Percentiles rank a stretch among this genome's conserved stretches.
Conservation (phyloP, 192 early-diverging fungal species). For the Mortierella antarctica region DNA sequence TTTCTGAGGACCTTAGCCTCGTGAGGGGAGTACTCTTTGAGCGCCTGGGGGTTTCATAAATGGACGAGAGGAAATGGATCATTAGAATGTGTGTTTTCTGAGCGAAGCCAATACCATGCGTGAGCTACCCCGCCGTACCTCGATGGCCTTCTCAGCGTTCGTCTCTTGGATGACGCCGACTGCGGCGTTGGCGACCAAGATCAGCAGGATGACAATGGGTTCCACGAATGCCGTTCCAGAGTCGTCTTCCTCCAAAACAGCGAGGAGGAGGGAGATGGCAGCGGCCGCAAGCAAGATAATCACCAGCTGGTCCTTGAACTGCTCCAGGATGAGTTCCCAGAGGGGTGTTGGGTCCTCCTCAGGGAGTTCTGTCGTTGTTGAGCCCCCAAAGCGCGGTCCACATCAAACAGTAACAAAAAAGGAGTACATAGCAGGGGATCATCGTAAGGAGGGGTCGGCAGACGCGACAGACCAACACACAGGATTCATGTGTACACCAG, state of each 20-base stretch:
- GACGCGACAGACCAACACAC: no score
- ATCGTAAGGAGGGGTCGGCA: constrained; percentile 70
- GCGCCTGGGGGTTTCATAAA: constrained; percentile 63
- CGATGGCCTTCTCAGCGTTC: constrained; percentile 98
- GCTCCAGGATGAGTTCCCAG: constrained; percentile 93
- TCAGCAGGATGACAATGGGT: constrained; percentile 97
- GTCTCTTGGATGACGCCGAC: constrained; percentile 98
- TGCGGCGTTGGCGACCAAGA: constrained; percentile 96
- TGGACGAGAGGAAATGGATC: background rate
- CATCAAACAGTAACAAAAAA: background rate
- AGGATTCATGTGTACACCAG: no score
- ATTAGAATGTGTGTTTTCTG: background rate
- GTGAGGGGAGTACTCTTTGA: constrained; percentile 96
- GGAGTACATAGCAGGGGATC: constrained; percentile 66
- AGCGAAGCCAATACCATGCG: background rate
- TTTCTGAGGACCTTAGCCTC: constrained; percentile 91
- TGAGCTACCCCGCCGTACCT: constrained; percentile 58
- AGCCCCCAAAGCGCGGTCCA: background rate
- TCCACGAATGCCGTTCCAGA: constrained; percentile 94
- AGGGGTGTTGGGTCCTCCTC: constrained; percentile 91
- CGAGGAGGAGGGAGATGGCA: constrained; percentile 91
- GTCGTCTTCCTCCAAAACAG: constrained; percentile 84
- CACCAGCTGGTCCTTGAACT: constrained; percentile 99
- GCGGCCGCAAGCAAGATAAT: constrained; percentile 94
- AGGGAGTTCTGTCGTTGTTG: constrained; percentile 75